phyloP scores from a whole-genome alignment of 192 early-diverging fungal genomes.

The Dispira simplex region DNA sequence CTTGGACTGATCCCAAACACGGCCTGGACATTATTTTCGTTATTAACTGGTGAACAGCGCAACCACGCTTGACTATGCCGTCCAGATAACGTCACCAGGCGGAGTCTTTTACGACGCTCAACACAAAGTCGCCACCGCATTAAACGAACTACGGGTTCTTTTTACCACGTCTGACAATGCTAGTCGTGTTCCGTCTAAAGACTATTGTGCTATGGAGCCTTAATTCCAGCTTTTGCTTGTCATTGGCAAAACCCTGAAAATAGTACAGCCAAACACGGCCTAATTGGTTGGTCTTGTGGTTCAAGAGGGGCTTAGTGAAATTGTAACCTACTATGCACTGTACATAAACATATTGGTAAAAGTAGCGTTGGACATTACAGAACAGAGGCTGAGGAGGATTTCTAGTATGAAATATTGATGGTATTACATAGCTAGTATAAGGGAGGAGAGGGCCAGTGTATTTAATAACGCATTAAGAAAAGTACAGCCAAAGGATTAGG shows the following conservation, averaged over 20 bases:
- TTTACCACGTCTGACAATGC: background rate
- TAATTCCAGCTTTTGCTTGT: background rate
- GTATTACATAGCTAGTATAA: no score
- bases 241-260: background rate
- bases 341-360: no score
- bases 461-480: no score
- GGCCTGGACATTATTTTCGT: background rate
- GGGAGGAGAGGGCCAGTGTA: no score
- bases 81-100: background rate
- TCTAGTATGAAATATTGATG: no score
- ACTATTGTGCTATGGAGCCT: background rate
- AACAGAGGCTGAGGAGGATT: no score
- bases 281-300: background rate
- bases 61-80: conserved; percentile 1
- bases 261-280: background rate
- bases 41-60: background rate
- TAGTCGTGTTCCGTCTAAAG: background rate
- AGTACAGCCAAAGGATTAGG: no score
- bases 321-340: no score
- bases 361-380: no score
- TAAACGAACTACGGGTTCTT: background rate
- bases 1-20: background rate
- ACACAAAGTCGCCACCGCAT: background rate
- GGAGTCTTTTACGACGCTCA: conserved; percentile 7
- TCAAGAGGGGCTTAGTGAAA: background rate